Base-by-base conservation (phyloP, 2,329 filamentous ascomycete species). In the Alternaria angustiovoidea region DNA sequence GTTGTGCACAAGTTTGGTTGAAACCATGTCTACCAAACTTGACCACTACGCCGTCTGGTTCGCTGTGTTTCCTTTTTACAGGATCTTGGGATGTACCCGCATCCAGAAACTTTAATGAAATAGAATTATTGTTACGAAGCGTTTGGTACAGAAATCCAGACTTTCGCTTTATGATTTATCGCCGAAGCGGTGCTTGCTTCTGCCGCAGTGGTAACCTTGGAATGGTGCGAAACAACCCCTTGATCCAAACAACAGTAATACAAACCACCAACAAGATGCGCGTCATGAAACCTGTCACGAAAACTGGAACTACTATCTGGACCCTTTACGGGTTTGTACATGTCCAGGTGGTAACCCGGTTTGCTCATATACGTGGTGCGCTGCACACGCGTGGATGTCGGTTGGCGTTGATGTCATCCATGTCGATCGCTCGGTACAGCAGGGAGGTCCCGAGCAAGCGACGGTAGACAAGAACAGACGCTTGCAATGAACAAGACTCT, bases 361-460 rank as follows among this genome's bases (percentile, higher is more conserved):
- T 26, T 42, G 30, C 14, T 26, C 20, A 49, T 24, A 9, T 53
- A 18, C 42, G 28, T 53, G 39, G n/a, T 53, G 49, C 49, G 42
- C 12, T 18, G 16, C 38, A 34, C 16, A 41, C 28, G 16, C 49
- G 32, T 38, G 14, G 30, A 28, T 20, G 34, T 42, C 24, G 44
- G 44, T n/a, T 53, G 30, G 42, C 48, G 32, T 58, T 42, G 49
- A 58, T 58, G 49, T 54, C 55, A 58, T 58, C 41, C 34, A 16
- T 36, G 49, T 32, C 41, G 32, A 58, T 54, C 32, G 16, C 18
- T 30, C 48, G 38, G 48, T 41, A 24, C 16, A 28, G 7, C 38
- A 52, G 54, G 39, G 32, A 48, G 34, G 42, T 55, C 32, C 32
- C 42, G 24, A 48, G 32, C 20, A 41, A n/a, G 30, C n/a, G 22